phyloP scores from a whole-genome alignment of 306 rosid genomes.

The Potentilla sterilis region DNA sequence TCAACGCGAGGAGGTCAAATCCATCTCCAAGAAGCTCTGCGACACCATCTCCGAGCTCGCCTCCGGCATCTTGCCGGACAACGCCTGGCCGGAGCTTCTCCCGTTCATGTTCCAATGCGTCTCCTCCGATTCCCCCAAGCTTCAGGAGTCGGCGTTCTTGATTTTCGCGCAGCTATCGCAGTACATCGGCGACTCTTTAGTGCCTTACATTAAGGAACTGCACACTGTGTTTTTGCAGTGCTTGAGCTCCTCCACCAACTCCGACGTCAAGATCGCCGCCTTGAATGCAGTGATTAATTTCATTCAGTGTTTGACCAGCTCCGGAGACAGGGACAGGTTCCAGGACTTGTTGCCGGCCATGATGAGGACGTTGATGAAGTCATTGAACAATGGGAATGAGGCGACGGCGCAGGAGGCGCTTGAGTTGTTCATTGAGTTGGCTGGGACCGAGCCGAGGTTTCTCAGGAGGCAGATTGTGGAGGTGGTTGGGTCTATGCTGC shows the following conservation, averaged over 20 bases:
- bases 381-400: constrained; percentile 82
- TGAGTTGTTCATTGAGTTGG: constrained; percentile 83
- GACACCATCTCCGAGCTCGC: constrained; percentile 98
- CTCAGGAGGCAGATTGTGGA: constrained; percentile 80
- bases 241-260: constrained; percentile 43
- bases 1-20: constrained; percentile 65
- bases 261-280: constrained; percentile 83
- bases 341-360: constrained; percentile 92
- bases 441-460: constrained; percentile 88
- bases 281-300: constrained; percentile 89
- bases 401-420: constrained; percentile 93
- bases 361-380: constrained; percentile 85
- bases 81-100: constrained; percentile 82
- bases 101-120: constrained; percentile 95
- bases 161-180: constrained; percentile 92
- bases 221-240: constrained; percentile 80
- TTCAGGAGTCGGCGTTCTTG: constrained; percentile 80
- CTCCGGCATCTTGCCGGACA: constrained; percentile 77
- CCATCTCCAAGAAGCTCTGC: constrained; percentile 77
- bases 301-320: constrained; percentile 78
- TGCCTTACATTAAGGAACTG: constrained; percentile 71
- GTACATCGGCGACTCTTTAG: constrained; percentile 78
- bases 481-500: constrained; percentile 88
- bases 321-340: constrained; percentile 76
- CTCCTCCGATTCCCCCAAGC: constrained; percentile 69